Percentiles rank a stretch among this genome's conserved stretches.
Evolutionary conservation across 1,284 basidiomycete genomes (phyloP).

Genomic region (Rhodotorula sp.): DNA sequence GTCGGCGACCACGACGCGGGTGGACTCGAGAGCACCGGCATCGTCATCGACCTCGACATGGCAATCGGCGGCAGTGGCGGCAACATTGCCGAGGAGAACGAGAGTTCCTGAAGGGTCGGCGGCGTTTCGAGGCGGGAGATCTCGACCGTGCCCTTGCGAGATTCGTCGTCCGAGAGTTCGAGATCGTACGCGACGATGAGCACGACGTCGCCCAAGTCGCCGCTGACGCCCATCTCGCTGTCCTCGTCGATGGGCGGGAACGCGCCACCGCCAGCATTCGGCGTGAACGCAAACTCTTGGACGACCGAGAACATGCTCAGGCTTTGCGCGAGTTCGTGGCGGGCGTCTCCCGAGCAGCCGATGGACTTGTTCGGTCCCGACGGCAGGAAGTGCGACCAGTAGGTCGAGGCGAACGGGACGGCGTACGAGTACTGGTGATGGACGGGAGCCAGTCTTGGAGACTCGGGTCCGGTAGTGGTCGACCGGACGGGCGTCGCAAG

Average conservation of each 20-base stretch:
- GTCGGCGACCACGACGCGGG: neutral
- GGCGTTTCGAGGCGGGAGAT: conserved; percentile 16
- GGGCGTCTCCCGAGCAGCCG: conserved; percentile 44
- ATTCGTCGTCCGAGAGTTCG: conserved; percentile 31
- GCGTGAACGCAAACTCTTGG: conserved; percentile 49
- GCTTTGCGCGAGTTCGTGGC: conserved; percentile 47
- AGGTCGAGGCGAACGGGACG: conserved; percentile 49
- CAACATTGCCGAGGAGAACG: too few relatives aligned
- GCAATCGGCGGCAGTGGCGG: neutral
- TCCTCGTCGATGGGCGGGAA: neutral
- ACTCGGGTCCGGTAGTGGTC: neutral
- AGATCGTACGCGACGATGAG: conserved; percentile 51
- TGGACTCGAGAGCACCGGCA: neutral
- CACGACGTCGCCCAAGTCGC: conserved; percentile 49
- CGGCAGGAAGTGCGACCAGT: conserved; percentile 48
- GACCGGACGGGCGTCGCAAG: conserved; percentile 6
- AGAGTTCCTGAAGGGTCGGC: neutral
- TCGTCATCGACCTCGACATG: conserved; percentile 8
- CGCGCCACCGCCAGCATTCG: neutral
- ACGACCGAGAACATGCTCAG: conserved; percentile 49
- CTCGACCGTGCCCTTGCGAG: conserved; percentile 12
- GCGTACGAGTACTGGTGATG: conserved; percentile 25
- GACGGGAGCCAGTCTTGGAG: neutral
- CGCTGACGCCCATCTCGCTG: neutral
- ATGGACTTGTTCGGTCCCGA: conserved; percentile 17